Base-by-base conservation (phyloP, 805 yeast genomes). In the Ogataea sp. region DNA sequence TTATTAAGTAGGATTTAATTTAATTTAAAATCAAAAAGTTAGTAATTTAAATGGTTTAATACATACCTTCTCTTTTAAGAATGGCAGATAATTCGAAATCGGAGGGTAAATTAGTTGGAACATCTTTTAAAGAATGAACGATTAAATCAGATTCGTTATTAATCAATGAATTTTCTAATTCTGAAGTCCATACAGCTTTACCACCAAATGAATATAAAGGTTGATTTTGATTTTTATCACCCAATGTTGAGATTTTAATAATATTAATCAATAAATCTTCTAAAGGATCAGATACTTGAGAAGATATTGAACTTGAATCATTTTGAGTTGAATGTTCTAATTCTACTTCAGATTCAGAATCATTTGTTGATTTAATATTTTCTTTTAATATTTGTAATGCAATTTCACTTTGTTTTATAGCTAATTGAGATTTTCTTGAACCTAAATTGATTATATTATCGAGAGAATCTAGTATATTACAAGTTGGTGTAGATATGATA, bases 181-280 rank as follows among this genome's bases (percentile, higher is more conserved):
- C 98, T 55, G 85, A 84, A 3, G 98, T 93, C 98, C 98, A 93
- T 20, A 93, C 61, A 0, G 96, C 78, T 59, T 93, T 93, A 20
- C 98, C 98, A 32, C 97, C 97, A 62, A 93, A 93, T 4, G 95
- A 76, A 60, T 90, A 93, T 37, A 93, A 68, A 7, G 98, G 96
- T 56, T 78, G 80, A 54, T 71, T 74, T 55, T 79, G 93, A 24
- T 83, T 80, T 55, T 85, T 83, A 65, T 93, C 98, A 20, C 97
- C 98, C 27, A 93, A 67, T 1, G 98, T 90, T 39, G 81, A 73
- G 29, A 86, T 70, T 3, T 95, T 89, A 11, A 84, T 62, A 18
- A 93, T 80, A 21, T 88, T 79, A 55, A 89, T 82, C n/a, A 70
- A 59, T 39, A 80, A 63, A 21, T 79, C 70, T 11, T 93, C 88